Conservation (phyloP, 1,139 yeast species). For the Saccharomyces hybrid region DNA sequence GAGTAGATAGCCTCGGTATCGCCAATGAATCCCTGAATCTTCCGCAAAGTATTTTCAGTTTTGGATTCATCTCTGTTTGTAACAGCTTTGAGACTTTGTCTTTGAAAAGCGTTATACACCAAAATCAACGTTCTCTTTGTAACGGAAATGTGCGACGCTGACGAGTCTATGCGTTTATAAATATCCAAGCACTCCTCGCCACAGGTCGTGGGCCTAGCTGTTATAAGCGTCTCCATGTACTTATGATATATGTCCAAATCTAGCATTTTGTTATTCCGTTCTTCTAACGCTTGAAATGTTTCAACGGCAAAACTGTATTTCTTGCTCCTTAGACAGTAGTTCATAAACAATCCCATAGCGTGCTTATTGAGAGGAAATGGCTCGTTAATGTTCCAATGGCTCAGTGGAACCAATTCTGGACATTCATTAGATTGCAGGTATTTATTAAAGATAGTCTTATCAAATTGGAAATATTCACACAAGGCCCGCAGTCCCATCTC, state of each 20-base stretch:
- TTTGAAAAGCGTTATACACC: slow-evolving; percentile 2
- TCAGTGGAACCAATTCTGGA: slow-evolving; percentile 10
- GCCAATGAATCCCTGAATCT: not conserved
- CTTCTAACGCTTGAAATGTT: slow-evolving; percentile 8
- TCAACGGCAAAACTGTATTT: slow-evolving; percentile 14
- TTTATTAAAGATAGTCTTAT: slow-evolving; percentile 3
- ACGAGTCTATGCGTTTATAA: slow-evolving; percentile 12
- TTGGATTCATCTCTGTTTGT: not conserved
- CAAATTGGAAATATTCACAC: slow-evolving; percentile 16
- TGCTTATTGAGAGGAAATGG: slow-evolving; percentile 15
- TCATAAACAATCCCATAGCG: slow-evolving; percentile 19
- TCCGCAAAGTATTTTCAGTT: not conserved
- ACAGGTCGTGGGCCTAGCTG: slow-evolving; percentile 17
- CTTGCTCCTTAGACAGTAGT: slow-evolving; percentile 13
- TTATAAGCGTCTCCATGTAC: slow-evolving; percentile 14
- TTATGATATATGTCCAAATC: slow-evolving; percentile 17
- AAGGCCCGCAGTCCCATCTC: slow-evolving; percentile 12
- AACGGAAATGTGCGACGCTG: not conserved
- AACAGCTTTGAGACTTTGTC: slow-evolving; percentile 3
- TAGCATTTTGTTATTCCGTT: slow-evolving; percentile 8
- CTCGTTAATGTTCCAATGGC: slow-evolving; percentile 15
- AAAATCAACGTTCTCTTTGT: not conserved
- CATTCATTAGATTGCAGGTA: slow-evolving; percentile 7
- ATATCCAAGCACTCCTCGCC: slow-evolving; percentile 14
- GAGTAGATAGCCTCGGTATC: not conserved